Evolutionary conservation across 2,329 filamentous ascomycete species (phyloP).

Genomic region (Gyromitra esculenta): DNA sequence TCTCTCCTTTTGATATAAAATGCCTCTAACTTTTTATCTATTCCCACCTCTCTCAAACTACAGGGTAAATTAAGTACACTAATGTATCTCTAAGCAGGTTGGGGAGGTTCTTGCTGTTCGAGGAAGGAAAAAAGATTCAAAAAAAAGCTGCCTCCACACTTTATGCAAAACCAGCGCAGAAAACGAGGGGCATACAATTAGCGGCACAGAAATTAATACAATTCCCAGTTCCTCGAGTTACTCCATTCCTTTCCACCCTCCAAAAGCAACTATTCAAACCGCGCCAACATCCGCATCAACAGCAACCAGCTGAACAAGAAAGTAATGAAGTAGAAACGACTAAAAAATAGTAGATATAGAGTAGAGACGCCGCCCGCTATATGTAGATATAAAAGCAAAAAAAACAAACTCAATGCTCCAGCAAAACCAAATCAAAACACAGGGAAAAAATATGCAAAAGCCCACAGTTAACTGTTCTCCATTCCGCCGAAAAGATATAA

Average conservation of each 20-base stretch:
- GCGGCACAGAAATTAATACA: conserved; percentile 33
- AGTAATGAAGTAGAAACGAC: conserved; percentile 19
- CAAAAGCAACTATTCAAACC: background rate
- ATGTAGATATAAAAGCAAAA: conserved; percentile 38
- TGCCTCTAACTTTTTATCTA: background rate
- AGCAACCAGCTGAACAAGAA: conserved; percentile 21
- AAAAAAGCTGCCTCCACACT: background rate
- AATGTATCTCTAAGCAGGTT: conserved; percentile 3
- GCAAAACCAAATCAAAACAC: conserved; percentile 39
- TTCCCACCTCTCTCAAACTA: too few relatives aligned
- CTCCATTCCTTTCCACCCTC: background rate
- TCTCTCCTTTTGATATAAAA: too few relatives aligned
- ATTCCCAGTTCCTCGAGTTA: conserved; percentile 25
- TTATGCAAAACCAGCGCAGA: conserved; percentile 22
- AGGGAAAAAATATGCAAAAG: conserved; percentile 42
- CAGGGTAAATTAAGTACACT: background rate
- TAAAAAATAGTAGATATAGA: conserved; percentile 40
- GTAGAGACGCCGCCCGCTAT: conserved; percentile 49
- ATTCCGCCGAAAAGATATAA: conserved; percentile 34
- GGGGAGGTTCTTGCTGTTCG: background rate
- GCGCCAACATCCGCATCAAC: conserved; percentile 1
- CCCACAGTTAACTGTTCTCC: conserved; percentile 39
- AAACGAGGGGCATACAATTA: conserved; percentile 37
- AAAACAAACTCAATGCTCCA: conserved; percentile 44
- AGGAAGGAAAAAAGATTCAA: conserved; percentile 13